Evolutionary conservation across 2,329 filamentous ascomycete genomes (phyloP).

Genomic region (Aureobasidium sp.): DNA sequence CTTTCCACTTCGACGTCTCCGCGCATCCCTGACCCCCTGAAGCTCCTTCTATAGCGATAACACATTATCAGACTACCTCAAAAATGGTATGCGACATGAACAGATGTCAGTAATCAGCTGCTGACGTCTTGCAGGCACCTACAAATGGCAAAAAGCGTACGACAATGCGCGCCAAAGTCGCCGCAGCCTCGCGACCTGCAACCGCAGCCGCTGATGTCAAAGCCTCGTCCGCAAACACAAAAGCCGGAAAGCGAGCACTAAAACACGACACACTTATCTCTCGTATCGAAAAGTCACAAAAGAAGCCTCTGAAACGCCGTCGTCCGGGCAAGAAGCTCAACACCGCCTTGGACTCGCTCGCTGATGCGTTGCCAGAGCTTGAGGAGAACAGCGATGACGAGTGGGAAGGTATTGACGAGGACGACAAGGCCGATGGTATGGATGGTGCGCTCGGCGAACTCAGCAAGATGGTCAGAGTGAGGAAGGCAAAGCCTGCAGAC

Average conservation of each 20-base stretch:
- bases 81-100: background rate
- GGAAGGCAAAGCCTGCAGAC: constrained; percentile 31
- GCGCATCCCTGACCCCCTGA: background rate
- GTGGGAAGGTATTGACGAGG: constrained; percentile 30
- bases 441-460: constrained; percentile 11
- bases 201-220: constrained; percentile 36
- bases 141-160: constrained; percentile 46
- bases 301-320: constrained; percentile 46
- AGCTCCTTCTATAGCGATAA: background rate
- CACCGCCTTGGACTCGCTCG: constrained; percentile 66
- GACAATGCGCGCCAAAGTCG: constrained; percentile 52
- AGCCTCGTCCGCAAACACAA: constrained; percentile 54
- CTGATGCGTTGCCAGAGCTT: constrained; percentile 67
- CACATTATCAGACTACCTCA: background rate
- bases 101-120: background rate
- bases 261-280: constrained; percentile 75
- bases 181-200: constrained; percentile 40
- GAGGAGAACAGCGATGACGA: constrained; percentile 39
- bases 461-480: constrained; percentile 20
- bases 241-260: constrained; percentile 76
- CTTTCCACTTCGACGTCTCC: too few species aligned
- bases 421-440: constrained; percentile 16
- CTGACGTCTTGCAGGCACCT: background rate
- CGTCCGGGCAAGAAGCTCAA: constrained; percentile 71
- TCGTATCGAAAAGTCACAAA: constrained; percentile 57